phyloP scores from a whole-genome alignment of 139 green algal species.

The Ettlia oleoabundans region DNA sequence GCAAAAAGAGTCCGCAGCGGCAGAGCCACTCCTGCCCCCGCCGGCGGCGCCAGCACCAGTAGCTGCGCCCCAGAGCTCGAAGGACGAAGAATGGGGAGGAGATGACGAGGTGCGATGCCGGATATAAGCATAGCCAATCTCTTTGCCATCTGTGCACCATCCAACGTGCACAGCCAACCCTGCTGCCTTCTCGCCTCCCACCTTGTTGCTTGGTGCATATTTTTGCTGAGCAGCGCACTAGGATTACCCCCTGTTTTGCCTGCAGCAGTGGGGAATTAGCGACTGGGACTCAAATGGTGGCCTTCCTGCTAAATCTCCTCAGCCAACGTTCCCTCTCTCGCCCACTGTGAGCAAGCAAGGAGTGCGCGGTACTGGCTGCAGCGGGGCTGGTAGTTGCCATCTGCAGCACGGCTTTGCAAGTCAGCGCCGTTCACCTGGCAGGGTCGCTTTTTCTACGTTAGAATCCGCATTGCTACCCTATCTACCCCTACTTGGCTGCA shows the following conservation, averaged over 20 bases:
- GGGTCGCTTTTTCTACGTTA: too few relatives aligned
- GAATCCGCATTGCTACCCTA: too few relatives aligned
- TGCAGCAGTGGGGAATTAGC: background rate
- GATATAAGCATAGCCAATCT: too few relatives aligned
- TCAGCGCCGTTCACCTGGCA: too few relatives aligned
- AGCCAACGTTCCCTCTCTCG: background rate
- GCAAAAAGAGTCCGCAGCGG: conserved; percentile 8
- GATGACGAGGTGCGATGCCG: background rate
- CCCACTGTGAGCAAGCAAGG: background rate
- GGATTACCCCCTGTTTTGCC: background rate
- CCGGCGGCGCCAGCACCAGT: background rate
- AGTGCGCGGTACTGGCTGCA: background rate
- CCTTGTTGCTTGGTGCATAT: background rate
- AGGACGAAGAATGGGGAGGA: background rate
- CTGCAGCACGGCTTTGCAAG: background rate
- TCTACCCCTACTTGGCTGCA: too few relatives aligned
- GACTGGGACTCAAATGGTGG: background rate
- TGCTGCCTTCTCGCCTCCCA: background rate
- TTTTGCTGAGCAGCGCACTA: background rate
- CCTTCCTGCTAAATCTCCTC: background rate
- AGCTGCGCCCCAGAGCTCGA: background rate
- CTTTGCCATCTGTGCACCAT: too few relatives aligned
- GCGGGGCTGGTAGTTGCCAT: too few relatives aligned
- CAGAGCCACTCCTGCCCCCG: background rate
- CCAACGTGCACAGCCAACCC: too few relatives aligned